Evolutionary conservation across 1,284 basidiomycete genomes (phyloP).

Genomic region (Xerocomus cyaneibrunnescens): DNA sequence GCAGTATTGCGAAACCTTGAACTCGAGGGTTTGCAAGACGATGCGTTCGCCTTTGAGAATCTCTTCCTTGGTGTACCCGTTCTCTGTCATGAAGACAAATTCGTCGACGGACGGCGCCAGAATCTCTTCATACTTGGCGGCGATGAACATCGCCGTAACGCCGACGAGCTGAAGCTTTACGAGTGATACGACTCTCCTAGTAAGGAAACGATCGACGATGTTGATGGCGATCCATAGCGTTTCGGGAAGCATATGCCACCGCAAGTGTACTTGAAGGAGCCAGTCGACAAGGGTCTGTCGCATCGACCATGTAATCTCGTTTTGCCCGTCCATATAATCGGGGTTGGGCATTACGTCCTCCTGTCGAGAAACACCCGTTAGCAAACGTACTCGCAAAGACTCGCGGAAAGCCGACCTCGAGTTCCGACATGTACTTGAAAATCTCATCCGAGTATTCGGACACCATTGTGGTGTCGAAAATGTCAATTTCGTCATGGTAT

Average conservation of each 20-base stretch:
- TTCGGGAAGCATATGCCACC: slow-evolving; percentile 97
- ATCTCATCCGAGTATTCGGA: slow-evolving; percentile 98
- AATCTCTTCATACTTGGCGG: slow-evolving; percentile 99
- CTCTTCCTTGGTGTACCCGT: slow-evolving; percentile 91
- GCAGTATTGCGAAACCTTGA: slow-evolving; percentile 96
- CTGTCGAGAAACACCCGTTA: slow-evolving; percentile 43
- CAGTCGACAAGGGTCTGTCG: slow-evolving; percentile 96
- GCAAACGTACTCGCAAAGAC: not conserved
- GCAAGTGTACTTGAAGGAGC: slow-evolving; percentile 95
- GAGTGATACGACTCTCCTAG: slow-evolving; percentile 87
- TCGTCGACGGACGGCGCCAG: slow-evolving; percentile 92
- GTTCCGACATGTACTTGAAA: slow-evolving; percentile 91
- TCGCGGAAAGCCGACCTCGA: slow-evolving; percentile 62
- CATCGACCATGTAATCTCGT: slow-evolving; percentile 95
- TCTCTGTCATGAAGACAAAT: slow-evolving; percentile 97
- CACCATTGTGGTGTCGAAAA: slow-evolving; percentile 94
- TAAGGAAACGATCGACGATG: slow-evolving; percentile 97
- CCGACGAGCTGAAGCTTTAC: slow-evolving; percentile 98
- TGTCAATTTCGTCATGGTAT: slow-evolving; percentile 81
- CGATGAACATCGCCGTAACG: slow-evolving; percentile 96
- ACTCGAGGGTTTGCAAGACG: slow-evolving; percentile 91
- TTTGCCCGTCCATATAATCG: slow-evolving; percentile 93
- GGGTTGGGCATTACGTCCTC: slow-evolving; percentile 89
- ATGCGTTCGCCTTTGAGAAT: slow-evolving; percentile 98
- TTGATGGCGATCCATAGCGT: slow-evolving; percentile 98